These are phyloP conservation scores for Aspergillus saccharolyticus DNA, from an alignment of 495 filamentous ascomycete species.

Conservation along the genomic window DNA sequence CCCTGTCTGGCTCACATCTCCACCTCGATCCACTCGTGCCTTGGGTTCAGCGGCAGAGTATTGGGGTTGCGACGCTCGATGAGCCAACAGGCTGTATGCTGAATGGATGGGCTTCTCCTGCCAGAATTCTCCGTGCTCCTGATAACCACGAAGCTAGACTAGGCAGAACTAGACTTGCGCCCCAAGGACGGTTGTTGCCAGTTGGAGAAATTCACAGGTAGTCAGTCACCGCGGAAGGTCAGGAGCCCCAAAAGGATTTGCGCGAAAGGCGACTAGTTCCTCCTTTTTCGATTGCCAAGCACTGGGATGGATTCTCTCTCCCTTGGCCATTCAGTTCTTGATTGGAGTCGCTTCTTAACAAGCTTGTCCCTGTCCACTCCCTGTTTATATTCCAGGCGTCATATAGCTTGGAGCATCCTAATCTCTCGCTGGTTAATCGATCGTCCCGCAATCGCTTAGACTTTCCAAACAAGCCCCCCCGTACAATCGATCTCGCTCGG, in stretches of 20 bases:
- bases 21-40: conserved; percentile 3
- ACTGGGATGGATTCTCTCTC: conserved; percentile 1
- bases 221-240: background rate
- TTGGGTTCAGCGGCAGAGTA: conserved; percentile 5
- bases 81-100: background rate
- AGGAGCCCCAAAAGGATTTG: conserved; percentile 10
- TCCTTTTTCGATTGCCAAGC: conserved; percentile 11
- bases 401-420: background rate
- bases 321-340: conserved; percentile 4
- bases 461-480: background rate
- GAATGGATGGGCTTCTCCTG: conserved; percentile 6
- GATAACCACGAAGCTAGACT: background rate
- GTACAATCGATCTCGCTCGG: background rate
- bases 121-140: conserved; percentile 7
- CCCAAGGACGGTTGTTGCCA: background rate
- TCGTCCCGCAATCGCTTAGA: background rate
- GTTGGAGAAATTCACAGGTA: conserved; percentile 1
- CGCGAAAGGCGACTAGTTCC: conserved; percentile 10
- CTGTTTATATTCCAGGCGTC: background rate
- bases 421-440: background rate
- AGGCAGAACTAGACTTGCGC: background rate
- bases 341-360: conserved; percentile 6
- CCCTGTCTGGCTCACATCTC: background rate
- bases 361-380: background rate
- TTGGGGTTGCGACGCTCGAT: background rate